A percentile compares a stretch with the other conserved stretches of the same genome.
phyloP scores from a whole-genome alignment of 1,139 yeast species.

The Kodamaea suecica region DNA sequence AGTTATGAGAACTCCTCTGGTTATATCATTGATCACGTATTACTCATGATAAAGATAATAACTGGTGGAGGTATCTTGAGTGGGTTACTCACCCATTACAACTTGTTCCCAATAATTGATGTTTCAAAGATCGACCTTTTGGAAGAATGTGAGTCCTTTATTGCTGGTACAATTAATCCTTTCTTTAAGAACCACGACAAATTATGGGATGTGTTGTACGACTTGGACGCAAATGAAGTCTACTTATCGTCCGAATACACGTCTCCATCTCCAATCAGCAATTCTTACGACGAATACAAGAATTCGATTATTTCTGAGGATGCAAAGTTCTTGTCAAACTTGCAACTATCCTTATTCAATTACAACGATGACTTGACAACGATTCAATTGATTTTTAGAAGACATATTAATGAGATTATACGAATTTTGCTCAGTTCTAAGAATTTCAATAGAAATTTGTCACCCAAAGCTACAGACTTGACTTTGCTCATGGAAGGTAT shows the following conservation, averaged over 20 bases:
- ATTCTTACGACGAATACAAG: conserved; percentile 19
- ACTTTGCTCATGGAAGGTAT: conserved; percentile 41
- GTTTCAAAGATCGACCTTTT: conserved; percentile 58
- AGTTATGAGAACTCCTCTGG: conserved; percentile 57
- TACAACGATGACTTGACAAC: conserved; percentile 51
- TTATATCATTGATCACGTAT: conserved; percentile 52
- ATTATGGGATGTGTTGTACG: conserved; percentile 59
- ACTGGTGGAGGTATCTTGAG: conserved; percentile 59
- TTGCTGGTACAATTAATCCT: conserved; percentile 69
- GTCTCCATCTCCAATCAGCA: conserved; percentile 1
- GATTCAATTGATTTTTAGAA: conserved; percentile 43
- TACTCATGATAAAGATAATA: conserved; percentile 51
- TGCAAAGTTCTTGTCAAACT: conserved; percentile 44
- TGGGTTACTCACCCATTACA: conserved; percentile 45
- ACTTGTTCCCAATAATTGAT: conserved; percentile 61
- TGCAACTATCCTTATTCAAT: conserved; percentile 43
- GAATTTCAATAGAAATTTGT: conserved; percentile 25
- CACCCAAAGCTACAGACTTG: conserved; percentile 23
- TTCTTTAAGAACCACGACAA: conserved; percentile 58
- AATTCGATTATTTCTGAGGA: conserved; percentile 46
- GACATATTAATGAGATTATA: conserved; percentile 47
- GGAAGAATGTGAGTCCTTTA: conserved; percentile 50
- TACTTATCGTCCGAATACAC: conserved; percentile 24
- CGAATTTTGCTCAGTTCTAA: conserved; percentile 41
- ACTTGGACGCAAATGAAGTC: conserved; percentile 50